phyloP scores from a whole-genome alignment of 2,329 filamentous ascomycete species.

The Byssochlamys sp. region DNA sequence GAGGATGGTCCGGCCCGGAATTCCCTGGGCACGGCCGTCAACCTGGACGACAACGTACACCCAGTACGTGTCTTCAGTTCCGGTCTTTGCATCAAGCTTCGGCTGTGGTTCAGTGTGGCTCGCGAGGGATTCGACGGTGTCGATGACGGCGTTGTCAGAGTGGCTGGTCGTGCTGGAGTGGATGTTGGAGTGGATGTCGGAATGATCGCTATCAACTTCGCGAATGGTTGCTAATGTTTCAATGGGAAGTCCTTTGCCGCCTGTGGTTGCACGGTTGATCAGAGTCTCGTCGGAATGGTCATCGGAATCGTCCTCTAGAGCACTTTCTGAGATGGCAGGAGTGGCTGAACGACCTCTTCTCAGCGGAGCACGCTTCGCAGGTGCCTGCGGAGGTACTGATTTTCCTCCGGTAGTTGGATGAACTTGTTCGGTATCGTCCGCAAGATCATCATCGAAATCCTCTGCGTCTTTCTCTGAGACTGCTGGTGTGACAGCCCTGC shows the following conservation, averaged over 20 bases:
- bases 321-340: neutral
- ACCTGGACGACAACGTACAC: neutral
- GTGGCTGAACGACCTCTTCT: neutral
- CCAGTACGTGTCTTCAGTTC: neutral
- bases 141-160: neutral
- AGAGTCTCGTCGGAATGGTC: neutral
- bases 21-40: neutral
- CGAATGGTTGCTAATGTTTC: neutral
- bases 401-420: neutral
- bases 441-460: neutral
- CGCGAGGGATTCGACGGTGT: neutral
- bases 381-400: neutral
- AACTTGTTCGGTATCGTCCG: neutral
- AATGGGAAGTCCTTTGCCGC: neutral
- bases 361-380: neutral
- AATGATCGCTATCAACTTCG: neutral
- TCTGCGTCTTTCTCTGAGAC: neutral
- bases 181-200: neutral
- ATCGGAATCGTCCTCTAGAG: neutral
- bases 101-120: neutral
- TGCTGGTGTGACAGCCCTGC: neutral
- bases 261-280: neutral
- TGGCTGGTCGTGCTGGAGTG: neutral
- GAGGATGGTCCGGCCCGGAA: neutral
- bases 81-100: neutral